Evolutionary conservation across 108 stramenopile species (phyloP), one percentile per base, ranked within the genome.

Genomic region (Fragilaria crotonensis): DNA sequence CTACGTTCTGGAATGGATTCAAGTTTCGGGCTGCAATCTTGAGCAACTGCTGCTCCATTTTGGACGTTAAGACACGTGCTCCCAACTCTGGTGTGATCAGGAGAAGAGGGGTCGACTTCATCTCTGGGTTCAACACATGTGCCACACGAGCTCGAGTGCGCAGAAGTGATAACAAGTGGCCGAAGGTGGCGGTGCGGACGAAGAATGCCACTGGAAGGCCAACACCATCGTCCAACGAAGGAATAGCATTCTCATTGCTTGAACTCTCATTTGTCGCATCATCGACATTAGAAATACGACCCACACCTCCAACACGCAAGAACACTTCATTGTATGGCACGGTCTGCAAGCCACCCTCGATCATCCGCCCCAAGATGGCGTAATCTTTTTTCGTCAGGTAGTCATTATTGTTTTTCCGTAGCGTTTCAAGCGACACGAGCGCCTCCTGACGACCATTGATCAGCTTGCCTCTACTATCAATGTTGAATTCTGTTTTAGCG

Each of bases 281-380:
- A 57, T 89, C 81, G 22, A 60, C 50, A 45, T 60, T 36, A 14
- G 70, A 67, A 45, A 88, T 72, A 9, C 88, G 71, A n/a, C 89
- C 89, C 20, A 67, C 28, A 30, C 89, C 89, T 36, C 93, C 93
- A 33, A 90, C 78, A 25, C 87, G 80, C 32, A 83, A 36, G 51
- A 71, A 87, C 0, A 87, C 73, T 77, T 94, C 93, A 63, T 94
- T 94, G 73, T 90, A 94, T 18, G 93, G 93, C 32, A 94, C 78
- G 7, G 77, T 77, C 9, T 65, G 67, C 9, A 94, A 62, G 25
- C 84, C 86, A 21, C 83, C 91, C 21, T 79, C 72, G 3, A 93
- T 71, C 49, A 84, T 48, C 27, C 83, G 79, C 14, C 81, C 85
- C 11, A 48, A 64, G 45, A 83, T 60, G 7, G 61, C 49, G 52